Conservation (phyloP, 1,284 basidiomycete genomes). For the Naganishia liquefaciens region DNA sequence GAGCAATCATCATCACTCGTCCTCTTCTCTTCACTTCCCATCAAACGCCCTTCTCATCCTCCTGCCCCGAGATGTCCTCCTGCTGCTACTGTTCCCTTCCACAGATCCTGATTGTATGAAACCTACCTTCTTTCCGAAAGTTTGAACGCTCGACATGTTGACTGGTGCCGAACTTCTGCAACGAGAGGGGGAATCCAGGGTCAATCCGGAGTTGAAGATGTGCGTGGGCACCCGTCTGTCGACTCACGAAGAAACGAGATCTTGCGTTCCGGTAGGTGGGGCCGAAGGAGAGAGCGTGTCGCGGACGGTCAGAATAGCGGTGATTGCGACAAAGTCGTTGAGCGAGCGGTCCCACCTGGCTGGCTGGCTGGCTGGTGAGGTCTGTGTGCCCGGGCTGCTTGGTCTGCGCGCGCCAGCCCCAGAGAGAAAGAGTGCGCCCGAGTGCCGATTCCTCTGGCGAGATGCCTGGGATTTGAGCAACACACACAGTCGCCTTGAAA, state of each 20-base stretch:
- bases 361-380: neutral
- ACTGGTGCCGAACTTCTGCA: slow-evolving; percentile 28
- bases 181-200: slow-evolving; percentile 8
- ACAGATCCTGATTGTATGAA: neutral
- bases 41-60: neutral
- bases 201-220: neutral
- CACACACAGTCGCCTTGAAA: neutral
- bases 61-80: slow-evolving; percentile 14
- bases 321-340: slow-evolving; percentile 7
- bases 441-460: neutral
- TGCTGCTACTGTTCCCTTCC: slow-evolving; percentile 10
- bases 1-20: neutral
- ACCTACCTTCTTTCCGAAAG: slow-evolving; percentile 93
- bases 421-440: no score
- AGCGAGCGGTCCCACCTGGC: neutral
- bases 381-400: no score
- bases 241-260: slow-evolving; percentile 28
- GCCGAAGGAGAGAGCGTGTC: slow-evolving; percentile 5
- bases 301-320: neutral
- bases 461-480: neutral
- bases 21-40: neutral
- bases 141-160: slow-evolving; percentile 71
- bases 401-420: no score
- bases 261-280: slow-evolving; percentile 30
- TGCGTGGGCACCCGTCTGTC: neutral